phyloP scores from a whole-genome alignment of 495 filamentous ascomycete species.

The Neurospora sp. region DNA sequence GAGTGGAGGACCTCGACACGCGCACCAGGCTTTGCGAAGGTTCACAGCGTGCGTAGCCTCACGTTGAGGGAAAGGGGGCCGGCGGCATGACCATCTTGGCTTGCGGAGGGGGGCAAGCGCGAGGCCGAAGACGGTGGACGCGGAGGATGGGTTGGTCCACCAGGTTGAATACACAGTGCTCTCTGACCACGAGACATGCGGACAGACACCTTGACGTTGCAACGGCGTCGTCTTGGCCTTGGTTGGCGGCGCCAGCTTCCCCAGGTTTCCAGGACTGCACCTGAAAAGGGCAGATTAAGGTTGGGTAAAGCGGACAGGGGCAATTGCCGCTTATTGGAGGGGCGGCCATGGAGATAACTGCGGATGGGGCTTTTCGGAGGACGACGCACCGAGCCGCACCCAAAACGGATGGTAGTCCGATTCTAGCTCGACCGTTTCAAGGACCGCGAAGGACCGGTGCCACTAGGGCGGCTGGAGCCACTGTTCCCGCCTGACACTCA shows the following conservation, averaged over 20 bases:
- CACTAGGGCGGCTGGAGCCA: neutral
- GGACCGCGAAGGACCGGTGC: neutral
- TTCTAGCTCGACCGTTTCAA: neutral
- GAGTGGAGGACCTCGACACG: neutral
- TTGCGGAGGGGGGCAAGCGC: conserved; percentile 2
- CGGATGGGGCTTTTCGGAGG: neutral
- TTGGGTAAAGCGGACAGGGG: conserved; percentile 14
- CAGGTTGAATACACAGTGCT: conserved; percentile 3
- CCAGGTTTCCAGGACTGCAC: neutral
- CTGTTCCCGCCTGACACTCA: neutral
- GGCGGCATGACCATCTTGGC: neutral
- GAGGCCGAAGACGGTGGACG: neutral
- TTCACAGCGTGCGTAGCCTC: conserved; percentile 10
- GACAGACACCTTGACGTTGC: conserved; percentile 14
- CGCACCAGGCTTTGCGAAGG: neutral
- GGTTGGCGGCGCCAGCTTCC: neutral
- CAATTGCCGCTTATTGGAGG: conserved; percentile 22
- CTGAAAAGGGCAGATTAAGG: conserved; percentile 16
- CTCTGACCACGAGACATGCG: conserved; percentile 3
- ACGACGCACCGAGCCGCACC: neutral
- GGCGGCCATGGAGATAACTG: neutral
- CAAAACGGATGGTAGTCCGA: neutral
- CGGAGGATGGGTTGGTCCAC: neutral
- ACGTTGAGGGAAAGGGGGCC: neutral
- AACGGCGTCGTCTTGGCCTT: conserved; percentile 5